These are phyloP conservation scores for Ophiocytium majus DNA, from an alignment of 352 stramenopile genomes.

Conservation along the genomic window DNA sequence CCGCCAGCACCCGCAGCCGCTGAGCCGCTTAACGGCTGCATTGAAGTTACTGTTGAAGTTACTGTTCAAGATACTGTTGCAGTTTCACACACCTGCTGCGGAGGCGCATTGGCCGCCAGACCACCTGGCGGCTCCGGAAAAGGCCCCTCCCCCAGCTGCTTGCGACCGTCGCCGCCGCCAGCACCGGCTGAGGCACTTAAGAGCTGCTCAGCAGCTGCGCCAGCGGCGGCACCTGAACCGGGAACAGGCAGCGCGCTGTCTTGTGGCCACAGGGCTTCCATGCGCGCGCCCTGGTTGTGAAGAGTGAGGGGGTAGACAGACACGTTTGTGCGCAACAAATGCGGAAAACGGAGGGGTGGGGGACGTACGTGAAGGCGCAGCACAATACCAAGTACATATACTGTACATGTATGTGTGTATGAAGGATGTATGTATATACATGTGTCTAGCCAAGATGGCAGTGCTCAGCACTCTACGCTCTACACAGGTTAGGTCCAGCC, in stretches of 20 bases:
- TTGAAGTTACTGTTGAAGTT: too few relatives aligned
- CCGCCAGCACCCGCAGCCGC: too few relatives aligned
- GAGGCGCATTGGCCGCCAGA: not conserved
- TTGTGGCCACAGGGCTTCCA: conserved; percentile 67
- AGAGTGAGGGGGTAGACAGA: not conserved
- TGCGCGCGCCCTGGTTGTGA: conserved; percentile 68
- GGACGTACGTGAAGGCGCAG: not conserved
- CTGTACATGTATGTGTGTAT: not conserved
- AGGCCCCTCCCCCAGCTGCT: not conserved
- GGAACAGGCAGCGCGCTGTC: not conserved
- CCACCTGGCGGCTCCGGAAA: too few relatives aligned
- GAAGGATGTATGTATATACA: not conserved
- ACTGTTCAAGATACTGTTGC: not conserved
- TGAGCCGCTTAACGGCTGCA: too few relatives aligned
- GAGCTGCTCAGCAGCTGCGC: too few relatives aligned
- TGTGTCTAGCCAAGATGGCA: too few relatives aligned
- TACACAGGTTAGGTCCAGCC: too few relatives aligned
- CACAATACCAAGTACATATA: not conserved
- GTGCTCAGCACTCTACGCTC: too few relatives aligned
- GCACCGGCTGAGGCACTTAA: too few relatives aligned
- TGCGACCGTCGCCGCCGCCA: not conserved
- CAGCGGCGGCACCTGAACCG: too few relatives aligned
- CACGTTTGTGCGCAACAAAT: not conserved
- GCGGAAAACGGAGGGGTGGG: not conserved
- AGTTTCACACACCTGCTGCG: not conserved